A percentile compares a stretch with the other conserved stretches of the same genome.
Conservation (phyloP, 2,329 filamentous ascomycete species). For the Geosmithia flava region DNA sequence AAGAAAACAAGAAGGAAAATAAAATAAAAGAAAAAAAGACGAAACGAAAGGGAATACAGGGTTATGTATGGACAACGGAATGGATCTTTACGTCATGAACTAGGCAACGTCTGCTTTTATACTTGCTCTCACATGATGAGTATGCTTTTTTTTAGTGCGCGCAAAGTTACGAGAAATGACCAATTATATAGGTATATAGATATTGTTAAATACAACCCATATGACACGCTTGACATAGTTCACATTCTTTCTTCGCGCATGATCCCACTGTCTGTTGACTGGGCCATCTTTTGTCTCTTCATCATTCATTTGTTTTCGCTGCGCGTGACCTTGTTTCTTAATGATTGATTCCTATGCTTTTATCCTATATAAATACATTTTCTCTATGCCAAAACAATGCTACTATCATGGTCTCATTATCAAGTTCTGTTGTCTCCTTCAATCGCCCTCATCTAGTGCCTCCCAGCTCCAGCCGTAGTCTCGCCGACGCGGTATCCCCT, state of each 20-base stretch:
- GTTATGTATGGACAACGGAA: not conserved
- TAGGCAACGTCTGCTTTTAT: not conserved
- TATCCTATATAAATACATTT: too few relatives aligned
- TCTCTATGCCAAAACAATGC: too few relatives aligned
- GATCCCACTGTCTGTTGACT: too few relatives aligned
- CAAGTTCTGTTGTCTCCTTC: too few relatives aligned
- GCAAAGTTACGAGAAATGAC: not conserved
- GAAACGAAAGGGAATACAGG: not conserved
- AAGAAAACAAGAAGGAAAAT: not conserved
- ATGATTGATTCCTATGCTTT: too few relatives aligned
- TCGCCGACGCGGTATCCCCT: conserved; percentile 75
- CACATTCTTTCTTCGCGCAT: too few relatives aligned
- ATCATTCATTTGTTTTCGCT: too few relatives aligned
- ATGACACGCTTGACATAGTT: not conserved
- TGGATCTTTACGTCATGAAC: not conserved
- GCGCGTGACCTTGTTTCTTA: too few relatives aligned
- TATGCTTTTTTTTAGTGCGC: not conserved
- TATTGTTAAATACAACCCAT: not conserved
- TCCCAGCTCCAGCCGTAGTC: conserved; percentile 10
- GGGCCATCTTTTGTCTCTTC: too few relatives aligned
- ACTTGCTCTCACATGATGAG: not conserved
- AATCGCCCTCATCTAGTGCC: not conserved
- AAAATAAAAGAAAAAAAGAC: conserved; percentile 1
- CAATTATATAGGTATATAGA: not conserved
- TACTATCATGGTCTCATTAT: too few relatives aligned